Percentiles rank a stretch among this genome's conserved stretches.
Conservation (phyloP, 148 eudicot genomes). For the Rhododendron griersonianum region DNA sequence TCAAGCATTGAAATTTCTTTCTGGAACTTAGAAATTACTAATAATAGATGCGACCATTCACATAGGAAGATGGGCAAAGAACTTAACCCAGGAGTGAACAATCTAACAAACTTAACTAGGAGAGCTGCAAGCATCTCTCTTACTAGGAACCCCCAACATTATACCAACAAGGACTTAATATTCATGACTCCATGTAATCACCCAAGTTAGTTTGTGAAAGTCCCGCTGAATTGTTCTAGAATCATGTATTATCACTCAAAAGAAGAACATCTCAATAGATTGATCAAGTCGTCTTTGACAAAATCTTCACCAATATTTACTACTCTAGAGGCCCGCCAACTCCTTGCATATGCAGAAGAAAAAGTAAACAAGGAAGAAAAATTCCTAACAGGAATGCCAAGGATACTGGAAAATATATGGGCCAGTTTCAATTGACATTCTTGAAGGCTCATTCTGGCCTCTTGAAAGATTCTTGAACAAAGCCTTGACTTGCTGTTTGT, state of each 20-base stretch:
- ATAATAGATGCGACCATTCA: not conserved
- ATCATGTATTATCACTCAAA: not conserved
- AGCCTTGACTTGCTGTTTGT: conserved; percentile 90
- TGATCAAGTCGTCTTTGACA: not conserved
- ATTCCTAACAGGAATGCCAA: conserved; percentile 18
- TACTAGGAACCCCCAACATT: not conserved
- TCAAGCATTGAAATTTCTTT: not conserved
- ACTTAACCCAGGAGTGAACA: not conserved
- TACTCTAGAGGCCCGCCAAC: not conserved
- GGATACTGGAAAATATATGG: conserved; percentile 96
- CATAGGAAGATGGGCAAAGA: not conserved
- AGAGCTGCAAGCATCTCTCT: not conserved
- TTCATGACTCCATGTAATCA: not conserved
- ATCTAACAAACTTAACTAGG: not conserved
- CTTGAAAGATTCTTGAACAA: conserved; percentile 91
- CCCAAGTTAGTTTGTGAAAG: not conserved
- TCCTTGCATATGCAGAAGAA: conserved; percentile 3
- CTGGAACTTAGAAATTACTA: not conserved
- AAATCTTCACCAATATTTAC: not conserved
- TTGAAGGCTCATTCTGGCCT: conserved; percentile 84
- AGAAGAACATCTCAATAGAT: not conserved
- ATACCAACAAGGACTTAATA: not conserved
- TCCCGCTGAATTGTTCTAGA: not conserved
- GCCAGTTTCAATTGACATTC: conserved; percentile 95
- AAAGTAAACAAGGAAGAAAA: not conserved